Evolutionary conservation across 1,139 yeast genomes (phyloP).

Genomic region (Hyphopichia wangnamkhiaoensis): DNA sequence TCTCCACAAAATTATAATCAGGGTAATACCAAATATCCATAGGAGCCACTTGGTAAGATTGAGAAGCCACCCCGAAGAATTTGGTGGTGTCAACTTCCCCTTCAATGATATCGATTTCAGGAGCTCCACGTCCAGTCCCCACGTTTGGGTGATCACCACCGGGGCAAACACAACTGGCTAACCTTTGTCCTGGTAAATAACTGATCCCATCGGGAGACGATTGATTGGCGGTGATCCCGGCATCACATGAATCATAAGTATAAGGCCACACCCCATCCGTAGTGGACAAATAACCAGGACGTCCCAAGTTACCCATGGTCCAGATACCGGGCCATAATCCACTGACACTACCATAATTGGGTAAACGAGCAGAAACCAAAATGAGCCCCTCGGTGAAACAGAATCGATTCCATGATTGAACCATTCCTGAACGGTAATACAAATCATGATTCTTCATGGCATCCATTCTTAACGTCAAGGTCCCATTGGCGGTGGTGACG

Average conservation of each 20-base stretch:
- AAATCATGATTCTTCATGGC: conserved; percentile 71
- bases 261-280: conserved; percentile 92
- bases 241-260: conserved; percentile 78
- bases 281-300: conserved; percentile 79
- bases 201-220: conserved; percentile 80
- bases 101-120: conserved; percentile 85
- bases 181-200: conserved; percentile 74
- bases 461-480: conserved; percentile 66
- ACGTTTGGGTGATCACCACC: conserved; percentile 79
- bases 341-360: conserved; percentile 65
- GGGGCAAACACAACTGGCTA: conserved; percentile 68
- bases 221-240: conserved; percentile 89
- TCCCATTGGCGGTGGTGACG: conserved; percentile 64
- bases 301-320: conserved; percentile 83
- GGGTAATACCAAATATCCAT: conserved; percentile 85
- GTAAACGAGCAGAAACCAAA: conserved; percentile 69
- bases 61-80: conserved; percentile 71
- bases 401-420: conserved; percentile 81
- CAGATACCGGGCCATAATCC: conserved; percentile 93
- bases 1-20: conserved; percentile 68
- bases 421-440: conserved; percentile 80
- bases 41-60: conserved; percentile 82
- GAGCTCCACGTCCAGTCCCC: conserved; percentile 85
- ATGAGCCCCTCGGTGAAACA: conserved; percentile 78
- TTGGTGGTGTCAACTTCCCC: conserved; percentile 57